These are phyloP conservation scores for Cystobasidiopsis lactophilus DNA, from an alignment of 768 basidiomycete genomes.

Conservation along the genomic window DNA sequence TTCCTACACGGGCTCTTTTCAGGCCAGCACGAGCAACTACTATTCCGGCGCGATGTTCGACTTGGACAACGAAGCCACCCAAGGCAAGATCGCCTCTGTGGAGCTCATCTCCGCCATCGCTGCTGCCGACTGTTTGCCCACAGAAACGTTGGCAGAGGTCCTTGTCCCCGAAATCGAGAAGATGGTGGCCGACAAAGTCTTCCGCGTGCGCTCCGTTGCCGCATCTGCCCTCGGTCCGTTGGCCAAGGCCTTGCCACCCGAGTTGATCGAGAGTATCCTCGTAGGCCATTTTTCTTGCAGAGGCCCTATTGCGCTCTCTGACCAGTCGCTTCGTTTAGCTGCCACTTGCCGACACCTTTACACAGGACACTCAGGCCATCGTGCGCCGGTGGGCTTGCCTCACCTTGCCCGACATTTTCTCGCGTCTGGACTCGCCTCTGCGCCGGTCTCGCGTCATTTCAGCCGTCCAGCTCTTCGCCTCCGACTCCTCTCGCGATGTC, in stretches of 20 bases:
- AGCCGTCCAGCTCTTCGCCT: conserved; percentile 40
- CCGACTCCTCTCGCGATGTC: conserved; percentile 44
- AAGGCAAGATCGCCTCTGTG: conserved; percentile 78
- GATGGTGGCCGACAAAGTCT: conserved; percentile 22
- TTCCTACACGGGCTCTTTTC: neutral
- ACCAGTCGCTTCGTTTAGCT: conserved; percentile 32
- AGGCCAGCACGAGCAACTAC: neutral
- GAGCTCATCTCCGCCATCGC: conserved; percentile 27
- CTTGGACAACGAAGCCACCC: conserved; percentile 47
- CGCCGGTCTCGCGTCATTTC: conserved; percentile 45
- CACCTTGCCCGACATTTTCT: conserved; percentile 55
- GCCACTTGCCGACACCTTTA: conserved; percentile 50
- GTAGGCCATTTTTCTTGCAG: neutral
- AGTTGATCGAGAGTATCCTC: conserved; percentile 39
- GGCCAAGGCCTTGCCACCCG: conserved; percentile 63
- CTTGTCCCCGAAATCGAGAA: conserved; percentile 19
- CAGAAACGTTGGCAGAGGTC: neutral
- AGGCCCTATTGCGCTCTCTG: neutral
- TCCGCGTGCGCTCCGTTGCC: conserved; percentile 65
- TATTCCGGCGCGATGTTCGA: conserved; percentile 21
- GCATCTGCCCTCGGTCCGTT: conserved; percentile 70
- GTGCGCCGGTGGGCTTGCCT: conserved; percentile 75
- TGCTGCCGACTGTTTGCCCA: conserved; percentile 10
- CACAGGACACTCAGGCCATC: conserved; percentile 48
- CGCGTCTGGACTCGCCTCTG: conserved; percentile 37